Evolutionary conservation across 139 green algal genomes (phyloP), one percentile per base, ranked within the genome.

Genomic region (Volvox africanus): DNA sequence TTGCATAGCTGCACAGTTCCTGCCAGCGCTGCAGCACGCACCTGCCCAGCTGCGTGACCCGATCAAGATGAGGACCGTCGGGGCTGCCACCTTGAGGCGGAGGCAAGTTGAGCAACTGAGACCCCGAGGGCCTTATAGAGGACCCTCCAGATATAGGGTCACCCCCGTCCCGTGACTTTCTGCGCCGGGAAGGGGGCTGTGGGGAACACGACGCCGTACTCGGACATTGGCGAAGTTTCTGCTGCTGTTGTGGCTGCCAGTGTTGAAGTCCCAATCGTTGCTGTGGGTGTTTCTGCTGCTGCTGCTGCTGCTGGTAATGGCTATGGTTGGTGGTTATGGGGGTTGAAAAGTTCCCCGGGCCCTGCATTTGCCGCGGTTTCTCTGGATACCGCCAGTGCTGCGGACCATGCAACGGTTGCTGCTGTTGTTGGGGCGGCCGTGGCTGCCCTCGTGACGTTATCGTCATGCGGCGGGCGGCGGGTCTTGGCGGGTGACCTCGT

Each of bases 1-100:
- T 30, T 55, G 28, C 26, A 30, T 19, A 35, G 33, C 22, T 37
- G 37, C 36, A 80, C 69, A 89, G 71, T 68, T 89, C n/a, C 85
- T 82, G 36, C 85, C 85, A 89, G 22, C 85, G 85, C 85, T 75
- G 69, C 71, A 89, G 16, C 28, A 89, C 71, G 6, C 18, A 33
- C 18, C n/a, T 19, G 18, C 71, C 85, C 85, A 89, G 44, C 69
- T 33, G 17, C 36, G 28, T 36, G 3, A 89, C 19, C 2, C 44
- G 61, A 33, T 87, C 30, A 17, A 55, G 30, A n/a, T 68, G 61
- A 22, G 21, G 81, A 19, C 18, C 21, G 33, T 20, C 61, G 65
- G 65, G 65, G 65, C 9, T 55, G 44, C 44, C n/a, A n/a, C n/a
- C 9, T 9, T 55, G 44, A 9, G 5, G 44, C 9, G 44, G 44